Conservation (phyloP, 768 basidiomycete species). For the Boletus rubroflammeus region DNA sequence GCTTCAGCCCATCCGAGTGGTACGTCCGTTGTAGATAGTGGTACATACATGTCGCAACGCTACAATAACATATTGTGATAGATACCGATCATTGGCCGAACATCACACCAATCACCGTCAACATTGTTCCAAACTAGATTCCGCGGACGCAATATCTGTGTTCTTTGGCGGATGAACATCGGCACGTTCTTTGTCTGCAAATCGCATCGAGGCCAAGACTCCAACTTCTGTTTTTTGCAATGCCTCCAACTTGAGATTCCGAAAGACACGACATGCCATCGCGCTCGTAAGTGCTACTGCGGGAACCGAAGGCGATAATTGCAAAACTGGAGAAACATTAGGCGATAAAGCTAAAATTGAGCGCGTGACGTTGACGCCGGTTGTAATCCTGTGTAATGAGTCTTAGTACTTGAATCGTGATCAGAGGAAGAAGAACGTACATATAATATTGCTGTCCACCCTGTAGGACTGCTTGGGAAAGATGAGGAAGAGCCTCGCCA, state of each 20-base stretch:
- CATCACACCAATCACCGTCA: background rate
- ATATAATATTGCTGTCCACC: conserved; percentile 39
- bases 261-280: conserved; percentile 36
- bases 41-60: background rate
- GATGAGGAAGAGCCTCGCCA: conserved; percentile 26
- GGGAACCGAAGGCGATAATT: conserved; percentile 23
- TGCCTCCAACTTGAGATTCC: conserved; percentile 29
- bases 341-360: conserved; percentile 17
- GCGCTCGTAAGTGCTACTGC: conserved; percentile 30
- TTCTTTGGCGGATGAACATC: background rate
- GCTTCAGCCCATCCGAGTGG: background rate
- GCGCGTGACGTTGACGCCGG: conserved; percentile 30
- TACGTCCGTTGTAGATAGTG: background rate
- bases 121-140: background rate
- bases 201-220: conserved; percentile 16
- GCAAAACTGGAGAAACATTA: conserved; percentile 21
- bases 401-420: background rate
- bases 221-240: conserved; percentile 5
- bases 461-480: conserved; percentile 34
- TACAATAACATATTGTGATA: background rate
- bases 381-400: conserved; percentile 30
- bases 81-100: background rate
- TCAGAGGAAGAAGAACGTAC: conserved; percentile 18
- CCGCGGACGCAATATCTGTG: background rate
- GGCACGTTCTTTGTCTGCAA: conserved; percentile 5